A percentile compares a stretch with the other conserved stretches of the same genome.
phyloP scores from a whole-genome alignment of 2,329 filamentous ascomycete species.

The Phaeosphaeria sp. region DNA sequence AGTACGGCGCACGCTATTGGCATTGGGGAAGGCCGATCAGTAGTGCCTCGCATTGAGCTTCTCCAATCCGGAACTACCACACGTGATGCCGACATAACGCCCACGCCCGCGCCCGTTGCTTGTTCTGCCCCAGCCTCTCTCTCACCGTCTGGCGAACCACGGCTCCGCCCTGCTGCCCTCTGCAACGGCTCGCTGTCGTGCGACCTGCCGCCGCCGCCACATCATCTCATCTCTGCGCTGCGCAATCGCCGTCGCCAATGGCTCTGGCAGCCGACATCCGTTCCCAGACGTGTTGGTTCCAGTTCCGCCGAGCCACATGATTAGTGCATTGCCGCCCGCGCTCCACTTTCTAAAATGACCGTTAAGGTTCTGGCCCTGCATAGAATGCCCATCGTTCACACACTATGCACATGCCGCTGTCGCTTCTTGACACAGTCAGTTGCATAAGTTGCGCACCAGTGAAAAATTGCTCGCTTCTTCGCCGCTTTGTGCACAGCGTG shows the following conservation, averaged over 20 bases:
- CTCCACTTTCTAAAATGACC: background rate
- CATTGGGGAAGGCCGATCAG: background rate
- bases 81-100: slow-evolving; percentile 5
- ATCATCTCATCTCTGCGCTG: background rate
- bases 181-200: slow-evolving; percentile 5
- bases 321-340: background rate
- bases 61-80: slow-evolving; percentile 5
- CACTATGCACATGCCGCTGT: too few species aligned
- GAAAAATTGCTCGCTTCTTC: background rate
- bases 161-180: background rate
- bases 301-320: background rate
- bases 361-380: background rate
- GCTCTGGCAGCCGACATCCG: background rate
- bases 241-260: background rate
- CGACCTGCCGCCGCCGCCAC: background rate
- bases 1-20: background rate
- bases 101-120: too few species aligned
- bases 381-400: too few species aligned
- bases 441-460: background rate
- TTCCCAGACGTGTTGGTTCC: background rate
- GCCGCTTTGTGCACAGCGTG: background rate
- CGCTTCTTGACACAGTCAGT: background rate
- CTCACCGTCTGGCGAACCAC: background rate
- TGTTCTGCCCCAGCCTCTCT: slow-evolving; percentile 12
- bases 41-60: slow-evolving; percentile 1